Percentiles rank a stretch among this genome's conserved stretches.
Evolutionary conservation across 768 basidiomycete species (phyloP).

Genomic region (Hygrocybe punicea): DNA sequence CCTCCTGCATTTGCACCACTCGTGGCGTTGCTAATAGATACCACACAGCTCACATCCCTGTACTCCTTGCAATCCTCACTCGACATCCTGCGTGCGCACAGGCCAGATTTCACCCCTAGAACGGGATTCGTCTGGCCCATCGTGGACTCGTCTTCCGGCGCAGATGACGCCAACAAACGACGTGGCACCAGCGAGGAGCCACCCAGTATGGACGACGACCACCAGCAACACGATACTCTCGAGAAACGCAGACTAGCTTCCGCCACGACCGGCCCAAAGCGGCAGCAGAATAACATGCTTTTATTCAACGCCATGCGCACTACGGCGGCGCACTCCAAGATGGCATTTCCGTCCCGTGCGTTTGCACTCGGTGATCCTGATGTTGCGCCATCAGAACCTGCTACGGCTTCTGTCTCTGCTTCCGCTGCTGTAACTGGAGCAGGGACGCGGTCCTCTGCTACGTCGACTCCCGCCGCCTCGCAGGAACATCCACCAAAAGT

Average conservation of each 20-base stretch:
- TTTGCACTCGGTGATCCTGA: slow-evolving; percentile 29
- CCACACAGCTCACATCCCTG: slow-evolving; percentile 58
- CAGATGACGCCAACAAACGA: slow-evolving; percentile 42
- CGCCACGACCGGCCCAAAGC: slow-evolving; percentile 39
- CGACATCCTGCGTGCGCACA: slow-evolving; percentile 64
- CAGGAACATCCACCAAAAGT: slow-evolving; percentile 50
- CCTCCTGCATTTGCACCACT: not conserved
- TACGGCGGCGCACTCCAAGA: slow-evolving; percentile 66
- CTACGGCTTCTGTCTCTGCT: slow-evolving; percentile 31
- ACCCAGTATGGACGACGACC: slow-evolving; percentile 18
- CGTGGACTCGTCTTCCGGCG: slow-evolving; percentile 47
- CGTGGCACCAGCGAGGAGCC: slow-evolving; percentile 28
- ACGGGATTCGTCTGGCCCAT: slow-evolving; percentile 87
- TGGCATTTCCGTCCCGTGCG: slow-evolving; percentile 44
- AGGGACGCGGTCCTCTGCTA: slow-evolving; percentile 34
- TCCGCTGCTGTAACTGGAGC: slow-evolving; percentile 20
- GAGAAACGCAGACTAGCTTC: slow-evolving; percentile 22
- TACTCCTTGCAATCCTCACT: slow-evolving; percentile 74
- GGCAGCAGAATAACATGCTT: slow-evolving; percentile 64
- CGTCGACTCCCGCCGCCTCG: slow-evolving; percentile 31
- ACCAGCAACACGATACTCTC: slow-evolving; percentile 11
- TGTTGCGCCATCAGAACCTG: slow-evolving; percentile 30
- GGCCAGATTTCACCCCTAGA: slow-evolving; percentile 80
- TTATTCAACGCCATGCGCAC: slow-evolving; percentile 77
- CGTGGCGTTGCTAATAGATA: not conserved